Conservation (phyloP, 208 protist genomes). For the Trypanosomatidae sp. region DNA sequence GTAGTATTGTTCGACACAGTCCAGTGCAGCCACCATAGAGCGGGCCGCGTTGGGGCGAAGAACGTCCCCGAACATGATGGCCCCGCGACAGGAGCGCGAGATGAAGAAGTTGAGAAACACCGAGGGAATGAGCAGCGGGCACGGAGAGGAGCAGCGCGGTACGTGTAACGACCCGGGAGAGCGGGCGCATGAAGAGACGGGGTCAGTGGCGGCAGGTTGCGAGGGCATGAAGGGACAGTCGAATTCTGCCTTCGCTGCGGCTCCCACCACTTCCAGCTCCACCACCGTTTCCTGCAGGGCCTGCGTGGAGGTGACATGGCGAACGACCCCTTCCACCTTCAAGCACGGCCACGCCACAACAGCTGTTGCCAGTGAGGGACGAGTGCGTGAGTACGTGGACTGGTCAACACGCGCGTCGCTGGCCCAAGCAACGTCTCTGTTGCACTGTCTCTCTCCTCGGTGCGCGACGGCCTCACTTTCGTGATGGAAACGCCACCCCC, state of each 20-base stretch:
- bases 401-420: neutral
- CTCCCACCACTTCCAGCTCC: conserved; percentile 40
- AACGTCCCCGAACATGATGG: conserved; percentile 76
- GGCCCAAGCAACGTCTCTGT: neutral
- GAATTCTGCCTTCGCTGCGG: neutral
- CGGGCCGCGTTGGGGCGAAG: conserved; percentile 28
- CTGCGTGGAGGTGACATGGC: conserved; percentile 33
- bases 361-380: neutral
- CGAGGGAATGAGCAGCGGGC: conserved; percentile 40
- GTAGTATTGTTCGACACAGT: conserved; percentile 50
- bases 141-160: neutral
- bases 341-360: conserved; percentile 62
- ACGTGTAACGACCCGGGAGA: neutral
- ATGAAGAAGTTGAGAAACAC: conserved; percentile 66
- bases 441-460: neutral
- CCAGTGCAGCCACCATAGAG: conserved; percentile 28
- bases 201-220: neutral
- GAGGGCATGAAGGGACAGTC: neutral
- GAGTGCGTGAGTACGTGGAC: neutral
- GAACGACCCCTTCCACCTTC: conserved; percentile 43
- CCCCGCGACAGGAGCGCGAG: conserved; percentile 76
- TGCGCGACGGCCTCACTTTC: neutral
- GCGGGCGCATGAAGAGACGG: neutral
- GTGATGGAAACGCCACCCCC: conserved; percentile 72
- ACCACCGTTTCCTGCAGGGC: conserved; percentile 52